Base-by-base conservation (phyloP, 1,284 basidiomycete species). In the Amylostereum areolatum region DNA sequence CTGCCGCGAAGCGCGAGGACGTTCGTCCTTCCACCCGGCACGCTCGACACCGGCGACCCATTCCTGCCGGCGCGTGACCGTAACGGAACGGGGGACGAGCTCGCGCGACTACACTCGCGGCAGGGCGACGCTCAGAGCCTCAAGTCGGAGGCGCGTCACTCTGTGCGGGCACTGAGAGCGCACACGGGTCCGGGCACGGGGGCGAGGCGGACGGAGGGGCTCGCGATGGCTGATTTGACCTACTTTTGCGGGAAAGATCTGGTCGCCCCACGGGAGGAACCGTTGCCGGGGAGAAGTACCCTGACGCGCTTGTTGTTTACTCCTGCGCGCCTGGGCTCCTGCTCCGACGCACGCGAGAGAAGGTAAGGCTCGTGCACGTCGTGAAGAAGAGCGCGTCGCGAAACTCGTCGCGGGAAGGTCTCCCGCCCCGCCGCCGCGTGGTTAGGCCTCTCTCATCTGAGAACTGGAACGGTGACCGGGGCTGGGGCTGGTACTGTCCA, bases 151-250 rank as follows among this genome's bases (percentile, higher is more conserved):
- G 88, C 89, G 0, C 78, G 88, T 4, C 91, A 89, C 63, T 74
- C 76, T 10, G 80, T 90, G 10, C 72, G 33, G 88, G 89, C 9
- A 70, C 67, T 25, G 89, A 92, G 51, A 63, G 46, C 50, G 64
- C 47, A 11, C 58, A 34, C 51, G 51, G 42, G 37, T 45, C 45
- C 54, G 50, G 45, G 57, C 55, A 43, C 48, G 43, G 47, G 49
- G 53, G 52, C 36, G 50, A 49, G 54, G 66, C 67, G 5, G 53
- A n/a, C 65, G 18, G 77, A 73, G 50, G n/a, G n/a, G n/a, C 65
- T 86, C 10, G 67, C 69, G 25, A n/a, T n/a, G 91, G 89, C 89
- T 78, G 78, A 51, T 84, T 92, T 56, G 85, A 88, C 51, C 92
- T 92, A 60, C 59, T 81, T 29, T 83, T 92, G 8, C 75, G 78